Evolutionary conservation across 2,329 filamentous ascomycete genomes (phyloP).

Genomic region (Aotearoamyces nothofagi): DNA sequence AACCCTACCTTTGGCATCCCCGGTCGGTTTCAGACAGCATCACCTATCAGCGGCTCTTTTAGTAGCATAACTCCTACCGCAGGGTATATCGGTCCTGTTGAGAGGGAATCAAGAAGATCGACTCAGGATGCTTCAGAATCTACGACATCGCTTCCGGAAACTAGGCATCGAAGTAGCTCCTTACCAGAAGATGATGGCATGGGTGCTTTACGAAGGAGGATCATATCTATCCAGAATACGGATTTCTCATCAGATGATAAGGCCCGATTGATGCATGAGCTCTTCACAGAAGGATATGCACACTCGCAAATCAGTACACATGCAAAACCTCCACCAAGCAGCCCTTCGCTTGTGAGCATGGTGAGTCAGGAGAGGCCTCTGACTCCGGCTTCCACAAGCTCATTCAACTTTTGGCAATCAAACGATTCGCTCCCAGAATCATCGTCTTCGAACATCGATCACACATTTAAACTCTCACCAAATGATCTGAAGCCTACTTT

Average conservation of each 20-base stretch:
- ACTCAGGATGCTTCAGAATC: slow-evolving; percentile 9
- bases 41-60: too few relatives aligned
- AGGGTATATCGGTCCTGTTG: slow-evolving; percentile 7
- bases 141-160: slow-evolving; percentile 3
- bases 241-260: slow-evolving; percentile 46
- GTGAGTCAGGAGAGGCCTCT: slow-evolving; percentile 25
- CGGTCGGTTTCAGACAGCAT: slow-evolving; percentile 11
- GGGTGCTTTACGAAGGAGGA: slow-evolving; percentile 47
- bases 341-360: slow-evolving; percentile 14
- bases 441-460: slow-evolving; percentile 9
- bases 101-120: slow-evolving; percentile 11
- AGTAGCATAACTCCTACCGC: slow-evolving; percentile 4
- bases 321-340: slow-evolving; percentile 12
- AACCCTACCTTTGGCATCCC: slow-evolving; percentile 13
- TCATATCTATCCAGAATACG: slow-evolving; percentile 51
- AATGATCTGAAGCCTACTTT: slow-evolving; percentile 55
- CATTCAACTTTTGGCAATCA: slow-evolving; percentile 44
- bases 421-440: slow-evolving; percentile 10
- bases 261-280: slow-evolving; percentile 53
- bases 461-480: slow-evolving; percentile 34
- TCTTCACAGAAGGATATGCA: slow-evolving; percentile 55
- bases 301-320: slow-evolving; percentile 23
- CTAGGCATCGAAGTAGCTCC: slow-evolving; percentile 11
- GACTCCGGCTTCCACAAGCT: slow-evolving; percentile 31
- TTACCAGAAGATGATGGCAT: slow-evolving; percentile 68